Evolutionary conservation across 1,284 basidiomycete genomes (phyloP).

Genomic region (Chiua sp.): DNA sequence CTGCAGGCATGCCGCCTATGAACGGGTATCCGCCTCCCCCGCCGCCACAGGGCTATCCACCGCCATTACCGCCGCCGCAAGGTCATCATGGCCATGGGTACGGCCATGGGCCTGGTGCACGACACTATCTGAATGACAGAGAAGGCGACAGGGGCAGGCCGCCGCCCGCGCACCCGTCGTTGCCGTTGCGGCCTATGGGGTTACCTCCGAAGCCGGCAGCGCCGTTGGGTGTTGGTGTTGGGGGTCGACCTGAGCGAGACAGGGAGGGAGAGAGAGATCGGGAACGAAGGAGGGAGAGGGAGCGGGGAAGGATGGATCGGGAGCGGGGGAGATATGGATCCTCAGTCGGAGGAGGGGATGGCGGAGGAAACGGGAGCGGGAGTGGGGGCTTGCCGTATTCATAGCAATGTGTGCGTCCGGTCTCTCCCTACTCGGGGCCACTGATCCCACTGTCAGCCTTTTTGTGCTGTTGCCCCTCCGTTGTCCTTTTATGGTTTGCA

Average conservation of each 20-base stretch:
- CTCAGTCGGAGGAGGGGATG: constrained; percentile 4
- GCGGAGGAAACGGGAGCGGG: constrained; percentile 9
- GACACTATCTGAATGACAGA: constrained; percentile 19
- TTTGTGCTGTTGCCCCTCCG: not conserved
- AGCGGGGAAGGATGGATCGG: constrained; percentile 18
- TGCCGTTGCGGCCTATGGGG: constrained; percentile 23
- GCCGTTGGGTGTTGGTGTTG: constrained; percentile 16
- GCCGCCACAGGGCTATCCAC: constrained; percentile 23
- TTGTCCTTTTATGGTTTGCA: constrained; percentile 5
- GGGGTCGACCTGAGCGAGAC: constrained; percentile 27
- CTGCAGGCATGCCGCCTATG: constrained; percentile 6
- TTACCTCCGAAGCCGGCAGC: constrained; percentile 25
- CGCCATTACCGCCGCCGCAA: constrained; percentile 17
- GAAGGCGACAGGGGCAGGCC: constrained; percentile 16
- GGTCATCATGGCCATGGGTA: constrained; percentile 11
- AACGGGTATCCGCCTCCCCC: constrained; percentile 29
- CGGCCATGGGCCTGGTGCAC: constrained; percentile 10
- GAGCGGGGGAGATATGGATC: constrained; percentile 21
- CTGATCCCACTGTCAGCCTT: not conserved
- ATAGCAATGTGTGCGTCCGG: constrained; percentile 10
- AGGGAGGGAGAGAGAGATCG: constrained; percentile 16
- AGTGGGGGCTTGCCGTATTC: constrained; percentile 30
- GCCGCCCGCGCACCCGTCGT: constrained; percentile 22
- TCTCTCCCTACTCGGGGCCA: not conserved
- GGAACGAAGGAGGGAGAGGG: constrained; percentile 6